Percentiles rank a stretch among this genome's conserved stretches.
Conservation (phyloP, 441 rosid genomes). For the Sinapis alba region DNA sequence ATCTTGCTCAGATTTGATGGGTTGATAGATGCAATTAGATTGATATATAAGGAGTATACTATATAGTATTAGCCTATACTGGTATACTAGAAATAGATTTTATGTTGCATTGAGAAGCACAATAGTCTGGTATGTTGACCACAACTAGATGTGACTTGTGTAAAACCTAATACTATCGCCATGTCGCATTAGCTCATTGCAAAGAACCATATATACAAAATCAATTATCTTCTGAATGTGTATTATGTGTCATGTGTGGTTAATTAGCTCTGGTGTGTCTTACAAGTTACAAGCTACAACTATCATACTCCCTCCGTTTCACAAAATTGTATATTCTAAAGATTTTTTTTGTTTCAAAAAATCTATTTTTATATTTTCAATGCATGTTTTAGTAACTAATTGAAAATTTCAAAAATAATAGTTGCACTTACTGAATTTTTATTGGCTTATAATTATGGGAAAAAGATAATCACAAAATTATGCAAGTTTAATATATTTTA, state of each 20-base stretch:
- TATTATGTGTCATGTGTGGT: background rate
- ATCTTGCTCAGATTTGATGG: too few species aligned
- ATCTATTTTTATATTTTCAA: too few species aligned
- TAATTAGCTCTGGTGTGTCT: background rate
- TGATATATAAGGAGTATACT: background rate
- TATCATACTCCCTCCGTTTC: too few species aligned
- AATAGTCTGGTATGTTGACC: background rate
- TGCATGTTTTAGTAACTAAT: too few species aligned
- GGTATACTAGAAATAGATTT: background rate
- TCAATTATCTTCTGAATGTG: background rate
- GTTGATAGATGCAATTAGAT: background rate
- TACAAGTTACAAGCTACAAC: background rate
- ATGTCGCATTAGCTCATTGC: background rate
- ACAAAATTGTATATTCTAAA: too few species aligned
- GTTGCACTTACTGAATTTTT: too few species aligned
- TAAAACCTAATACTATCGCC: background rate
- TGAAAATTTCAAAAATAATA: too few species aligned
- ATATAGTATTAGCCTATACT: background rate
- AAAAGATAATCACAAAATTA: too few species aligned
- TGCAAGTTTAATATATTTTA: too few species aligned
- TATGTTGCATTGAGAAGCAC: conserved; percentile 23
- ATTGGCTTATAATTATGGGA: too few species aligned
- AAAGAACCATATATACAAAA: background rate
- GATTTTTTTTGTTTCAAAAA: too few species aligned
- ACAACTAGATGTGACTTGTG: background rate